phyloP scores from a whole-genome alignment of 495 filamentous ascomycete genomes.

The Tuber indicum region DNA sequence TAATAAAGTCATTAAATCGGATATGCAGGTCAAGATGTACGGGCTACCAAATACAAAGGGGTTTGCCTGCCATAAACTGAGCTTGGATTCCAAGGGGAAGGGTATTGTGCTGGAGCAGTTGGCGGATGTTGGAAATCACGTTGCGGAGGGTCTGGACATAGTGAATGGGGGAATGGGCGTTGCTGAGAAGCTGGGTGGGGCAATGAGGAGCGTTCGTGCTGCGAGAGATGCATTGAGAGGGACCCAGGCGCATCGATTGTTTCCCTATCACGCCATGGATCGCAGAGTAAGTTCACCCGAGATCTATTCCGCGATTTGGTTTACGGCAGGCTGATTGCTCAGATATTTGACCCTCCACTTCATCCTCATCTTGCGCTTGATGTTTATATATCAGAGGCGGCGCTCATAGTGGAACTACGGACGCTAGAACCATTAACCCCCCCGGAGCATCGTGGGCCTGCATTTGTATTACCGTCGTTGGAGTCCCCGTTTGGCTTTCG shows the following conservation, averaged over 20 bases:
- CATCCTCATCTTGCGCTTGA: conserved; percentile 63
- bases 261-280: conserved; percentile 35
- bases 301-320: background rate
- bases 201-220: conserved; percentile 22
- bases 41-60: conserved; percentile 27
- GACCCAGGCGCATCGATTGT: conserved; percentile 30
- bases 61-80: conserved; percentile 23
- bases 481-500: conserved; percentile 25
- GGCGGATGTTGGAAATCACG: conserved; percentile 36
- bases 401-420: conserved; percentile 69
- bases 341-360: conserved; percentile 54
- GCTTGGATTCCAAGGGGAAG: conserved; percentile 8
- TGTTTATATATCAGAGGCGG: conserved; percentile 68
- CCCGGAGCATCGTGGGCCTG: conserved; percentile 1
- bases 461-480: conserved; percentile 19
- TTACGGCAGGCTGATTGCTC: background rate
- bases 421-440: conserved; percentile 56
- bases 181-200: conserved; percentile 5
- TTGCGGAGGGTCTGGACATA: conserved; percentile 19
- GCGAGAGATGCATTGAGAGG: conserved; percentile 34
- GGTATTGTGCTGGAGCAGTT: conserved; percentile 34
- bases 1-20: conserved; percentile 67
- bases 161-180: background rate
- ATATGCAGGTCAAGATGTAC: conserved; percentile 29
- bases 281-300: conserved; percentile 19